phyloP scores from a whole-genome alignment of 2,329 filamentous ascomycete genomes.

The Fusarium buharicum region DNA sequence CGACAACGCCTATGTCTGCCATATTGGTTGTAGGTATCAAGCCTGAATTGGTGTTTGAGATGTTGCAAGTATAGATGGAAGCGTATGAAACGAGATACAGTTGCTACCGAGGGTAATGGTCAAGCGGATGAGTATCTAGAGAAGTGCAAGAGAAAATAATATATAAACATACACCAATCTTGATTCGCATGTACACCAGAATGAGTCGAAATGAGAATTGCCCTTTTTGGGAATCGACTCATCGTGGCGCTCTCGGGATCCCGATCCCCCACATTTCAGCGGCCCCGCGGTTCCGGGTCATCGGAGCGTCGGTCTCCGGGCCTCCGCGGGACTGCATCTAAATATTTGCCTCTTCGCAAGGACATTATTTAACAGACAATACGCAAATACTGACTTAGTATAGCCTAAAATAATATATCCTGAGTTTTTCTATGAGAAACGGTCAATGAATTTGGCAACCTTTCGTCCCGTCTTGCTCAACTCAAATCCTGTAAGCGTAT shows the following conservation, averaged over 20 bases:
- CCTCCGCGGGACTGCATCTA: not conserved
- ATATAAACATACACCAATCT: not conserved
- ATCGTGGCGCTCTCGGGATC: not conserved
- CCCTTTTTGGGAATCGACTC: not conserved
- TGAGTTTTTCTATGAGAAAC: constrained; percentile 1
- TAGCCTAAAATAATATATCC: too few species aligned
- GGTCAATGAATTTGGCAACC: constrained; percentile 47
- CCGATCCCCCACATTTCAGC: not conserved
- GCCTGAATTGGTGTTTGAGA: too few species aligned
- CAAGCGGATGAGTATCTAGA: too few species aligned
- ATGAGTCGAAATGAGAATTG: constrained; percentile 4
- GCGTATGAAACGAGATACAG: too few species aligned
- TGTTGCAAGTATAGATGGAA: too few species aligned
- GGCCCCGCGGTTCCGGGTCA: not conserved
- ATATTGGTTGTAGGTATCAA: not conserved
- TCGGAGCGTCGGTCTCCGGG: not conserved
- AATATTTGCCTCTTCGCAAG: not conserved
- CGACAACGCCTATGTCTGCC: not conserved
- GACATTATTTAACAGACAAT: too few species aligned
- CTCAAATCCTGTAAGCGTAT: constrained; percentile 49
- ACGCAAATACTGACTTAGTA: too few species aligned
- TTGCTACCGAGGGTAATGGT: too few species aligned
- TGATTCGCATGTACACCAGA: not conserved
- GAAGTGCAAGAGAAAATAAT: not conserved
- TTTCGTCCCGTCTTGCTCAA: constrained; percentile 43